A percentile compares a stretch with the other conserved stretches of the same genome.
Conservation (phyloP, 2,329 filamentous ascomycete species). For the Colletotrichum musae region DNA sequence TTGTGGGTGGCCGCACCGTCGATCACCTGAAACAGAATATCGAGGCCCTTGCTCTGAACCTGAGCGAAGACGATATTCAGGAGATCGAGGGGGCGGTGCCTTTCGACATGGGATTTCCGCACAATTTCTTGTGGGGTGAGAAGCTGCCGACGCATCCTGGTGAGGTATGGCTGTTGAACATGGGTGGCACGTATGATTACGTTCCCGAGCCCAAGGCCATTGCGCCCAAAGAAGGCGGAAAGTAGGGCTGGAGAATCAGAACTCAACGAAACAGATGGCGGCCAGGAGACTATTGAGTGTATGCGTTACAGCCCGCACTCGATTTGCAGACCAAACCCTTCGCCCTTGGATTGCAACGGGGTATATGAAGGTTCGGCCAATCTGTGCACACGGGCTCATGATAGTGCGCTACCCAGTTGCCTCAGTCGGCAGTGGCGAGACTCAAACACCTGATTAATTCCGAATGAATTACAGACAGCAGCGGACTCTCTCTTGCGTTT, state of each 20-base stretch:
- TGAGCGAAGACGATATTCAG: slow-evolving; percentile 74
- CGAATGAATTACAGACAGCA: too few relatives aligned
- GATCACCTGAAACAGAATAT: slow-evolving; percentile 80
- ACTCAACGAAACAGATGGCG: slow-evolving; percentile 52
- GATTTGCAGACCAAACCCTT: background rate
- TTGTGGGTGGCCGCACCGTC: slow-evolving; percentile 78
- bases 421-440: too few relatives aligned
- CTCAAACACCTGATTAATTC: too few relatives aligned
- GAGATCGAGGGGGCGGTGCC: slow-evolving; percentile 74
- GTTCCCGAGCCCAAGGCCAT: slow-evolving; percentile 61
- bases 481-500: too few relatives aligned
- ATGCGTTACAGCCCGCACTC: background rate
- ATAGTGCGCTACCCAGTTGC: too few relatives aligned
- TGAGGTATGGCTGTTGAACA: slow-evolving; percentile 60
- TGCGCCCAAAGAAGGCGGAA: slow-evolving; percentile 54
- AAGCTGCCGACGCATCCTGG: slow-evolving; percentile 54
- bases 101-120: slow-evolving; percentile 79
- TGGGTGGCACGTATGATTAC: slow-evolving; percentile 67
- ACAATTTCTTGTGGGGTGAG: slow-evolving; percentile 67
- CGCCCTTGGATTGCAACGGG: too few relatives aligned
- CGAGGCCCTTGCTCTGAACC: slow-evolving; percentile 72
- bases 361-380: too few relatives aligned
- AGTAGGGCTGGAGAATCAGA: slow-evolving; percentile 57
- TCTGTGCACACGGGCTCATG: too few relatives aligned
- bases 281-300: slow-evolving; percentile 33